Conservation (phyloP, 2,329 filamentous ascomycete genomes). For the Phialophora tarda region DNA sequence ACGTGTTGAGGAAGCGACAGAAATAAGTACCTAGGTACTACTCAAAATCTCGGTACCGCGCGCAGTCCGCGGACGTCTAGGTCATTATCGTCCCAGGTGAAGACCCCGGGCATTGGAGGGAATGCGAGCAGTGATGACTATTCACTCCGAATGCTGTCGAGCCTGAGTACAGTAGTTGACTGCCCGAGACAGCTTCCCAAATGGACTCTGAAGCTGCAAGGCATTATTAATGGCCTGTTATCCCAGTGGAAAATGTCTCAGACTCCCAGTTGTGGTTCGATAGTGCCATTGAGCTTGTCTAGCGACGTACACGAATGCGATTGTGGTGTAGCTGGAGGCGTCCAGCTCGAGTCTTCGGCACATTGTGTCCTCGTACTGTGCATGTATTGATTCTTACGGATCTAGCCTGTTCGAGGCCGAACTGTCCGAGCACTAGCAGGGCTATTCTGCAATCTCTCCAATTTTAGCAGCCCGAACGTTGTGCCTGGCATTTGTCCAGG, state of each 20-base stretch:
- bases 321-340: background rate
- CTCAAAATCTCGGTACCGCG: background rate
- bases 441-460: slow-evolving; percentile 5
- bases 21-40: too few relatives aligned
- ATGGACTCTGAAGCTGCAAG: background rate
- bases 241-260: slow-evolving; percentile 1
- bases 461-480: slow-evolving; percentile 3
- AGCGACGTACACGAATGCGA: background rate
- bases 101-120: background rate
- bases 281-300: background rate
- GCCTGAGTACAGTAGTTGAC: background rate
- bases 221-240: background rate
- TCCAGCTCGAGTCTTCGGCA: background rate
- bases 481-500: background rate
- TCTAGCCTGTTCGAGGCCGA: background rate
- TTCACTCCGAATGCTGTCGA: background rate
- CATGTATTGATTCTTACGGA: background rate
- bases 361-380: background rate
- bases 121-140: too few relatives aligned
- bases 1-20: background rate
- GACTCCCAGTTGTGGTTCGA: slow-evolving; percentile 1
- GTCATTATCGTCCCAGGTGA: background rate
- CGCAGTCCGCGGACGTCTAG: background rate
- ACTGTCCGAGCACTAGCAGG: slow-evolving; percentile 24
- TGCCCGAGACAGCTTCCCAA: background rate